phyloP scores from a whole-genome alignment of 768 basidiomycete genomes.

The Trametopsis cervina region DNA sequence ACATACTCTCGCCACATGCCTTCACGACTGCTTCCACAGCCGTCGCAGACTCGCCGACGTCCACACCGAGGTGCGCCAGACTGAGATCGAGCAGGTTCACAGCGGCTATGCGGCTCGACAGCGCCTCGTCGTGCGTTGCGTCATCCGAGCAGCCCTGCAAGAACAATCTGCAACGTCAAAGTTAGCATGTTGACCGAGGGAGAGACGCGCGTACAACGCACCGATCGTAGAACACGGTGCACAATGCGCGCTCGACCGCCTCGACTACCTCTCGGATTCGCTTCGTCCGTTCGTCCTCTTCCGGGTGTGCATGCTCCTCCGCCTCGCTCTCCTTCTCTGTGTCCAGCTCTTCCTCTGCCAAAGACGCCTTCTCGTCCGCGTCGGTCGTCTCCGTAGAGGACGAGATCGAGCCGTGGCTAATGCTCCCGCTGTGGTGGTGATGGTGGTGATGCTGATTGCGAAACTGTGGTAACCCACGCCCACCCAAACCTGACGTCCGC shows the following conservation, averaged over 20 bases:
- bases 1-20: slow-evolving; percentile 72
- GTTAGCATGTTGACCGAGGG: neutral
- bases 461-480: neutral
- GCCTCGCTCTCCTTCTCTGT: slow-evolving; percentile 22
- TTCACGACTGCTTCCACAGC: slow-evolving; percentile 59
- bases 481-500: slow-evolving; percentile 5
- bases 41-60: slow-evolving; percentile 47
- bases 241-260: slow-evolving; percentile 64
- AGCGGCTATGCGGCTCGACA: slow-evolving; percentile 85
- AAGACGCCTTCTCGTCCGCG: slow-evolving; percentile 11
- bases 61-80: slow-evolving; percentile 84
- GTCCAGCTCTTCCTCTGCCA: slow-evolving; percentile 12
- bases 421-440: slow-evolving; percentile 2
- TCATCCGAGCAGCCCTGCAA: slow-evolving; percentile 71
- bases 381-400: slow-evolving; percentile 12
- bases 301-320: slow-evolving; percentile 18
- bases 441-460: neutral
- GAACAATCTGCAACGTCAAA: slow-evolving; percentile 51
- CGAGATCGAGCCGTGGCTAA: slow-evolving; percentile 4
- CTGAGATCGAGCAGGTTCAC: slow-evolving; percentile 87
- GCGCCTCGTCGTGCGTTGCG: slow-evolving; percentile 80
- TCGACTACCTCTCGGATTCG: slow-evolving; percentile 60
- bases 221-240: slow-evolving; percentile 81
- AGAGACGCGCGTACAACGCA: slow-evolving; percentile 23
- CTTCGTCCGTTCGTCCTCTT: slow-evolving; percentile 32